Evolutionary conservation across 257 asterid species (phyloP).

Genomic region (Solanum bulbocastanum): DNA sequence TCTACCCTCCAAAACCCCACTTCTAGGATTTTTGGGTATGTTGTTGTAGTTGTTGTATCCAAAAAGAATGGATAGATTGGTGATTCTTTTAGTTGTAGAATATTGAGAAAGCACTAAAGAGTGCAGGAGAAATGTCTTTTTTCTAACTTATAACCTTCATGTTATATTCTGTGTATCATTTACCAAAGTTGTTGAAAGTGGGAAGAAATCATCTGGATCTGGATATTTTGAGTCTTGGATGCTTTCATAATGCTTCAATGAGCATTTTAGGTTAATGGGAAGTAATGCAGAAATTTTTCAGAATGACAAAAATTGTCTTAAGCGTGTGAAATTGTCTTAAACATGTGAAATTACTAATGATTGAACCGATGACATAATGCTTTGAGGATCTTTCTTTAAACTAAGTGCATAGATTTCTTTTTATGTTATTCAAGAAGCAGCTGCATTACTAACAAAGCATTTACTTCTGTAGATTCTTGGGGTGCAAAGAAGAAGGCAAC

Average conservation of each 20-base stretch:
- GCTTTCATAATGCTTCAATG: not conserved
- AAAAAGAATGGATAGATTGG: not conserved
- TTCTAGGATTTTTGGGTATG: not conserved
- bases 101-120: not conserved
- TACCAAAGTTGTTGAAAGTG: not conserved
- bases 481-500: too few relatives aligned
- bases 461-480: too few relatives aligned
- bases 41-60: not conserved
- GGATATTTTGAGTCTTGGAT: slow-evolving; percentile 19
- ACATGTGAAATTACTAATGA: too few relatives aligned
- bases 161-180: not conserved
- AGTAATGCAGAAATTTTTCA: not conserved
- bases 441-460: too few relatives aligned
- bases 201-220: not conserved
- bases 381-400: too few relatives aligned
- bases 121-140: not conserved
- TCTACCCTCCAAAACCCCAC: not conserved
- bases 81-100: not conserved
- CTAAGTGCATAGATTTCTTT: too few relatives aligned
- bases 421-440: not conserved
- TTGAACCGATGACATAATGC: too few relatives aligned
- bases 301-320: not conserved
- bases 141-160: not conserved
- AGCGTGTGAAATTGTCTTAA: too few relatives aligned
- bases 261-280: not conserved